Evolutionary conservation across 441 rosid species (phyloP), one percentile per base, ranked within the genome.

Genomic region (Populus hybrid): DNA sequence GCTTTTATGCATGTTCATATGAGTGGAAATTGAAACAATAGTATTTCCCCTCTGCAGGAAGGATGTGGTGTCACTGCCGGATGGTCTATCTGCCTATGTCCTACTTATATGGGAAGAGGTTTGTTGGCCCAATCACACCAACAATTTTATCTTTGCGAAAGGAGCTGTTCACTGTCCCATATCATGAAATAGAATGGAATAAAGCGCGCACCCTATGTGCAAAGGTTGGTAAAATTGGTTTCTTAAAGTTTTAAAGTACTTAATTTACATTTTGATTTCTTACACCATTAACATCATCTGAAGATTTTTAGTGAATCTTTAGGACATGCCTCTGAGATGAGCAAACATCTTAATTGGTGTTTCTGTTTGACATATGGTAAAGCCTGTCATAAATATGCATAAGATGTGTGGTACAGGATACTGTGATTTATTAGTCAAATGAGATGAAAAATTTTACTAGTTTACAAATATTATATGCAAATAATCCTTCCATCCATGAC

Each of bases 71-170:
- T 45, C 95, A 90, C 73, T 83, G 88, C 59, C 83, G 95, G 12
- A 89, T 91, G 93, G 91, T 91, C 38, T 93, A 90, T 81, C 83
- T 93, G 68, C 88, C 93, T 0, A 91, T 89, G 94, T 93, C 94
- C 5, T 91, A 87, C 61, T 82, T 93, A 66, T 91, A 91, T 68
- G 97, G 87, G 16, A 91, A 82, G 76, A 87, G 90, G 71, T 91
- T 88, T 68, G 90, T 90, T 59, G 91, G 89, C 1, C 85, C 84
- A 12, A 82, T 84, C 70, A 90, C 84, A 33, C 82, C 87, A 10
- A 76, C 84, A 12, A 75, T 90, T 38, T 12, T 88, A 21, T 90
- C 95, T 14, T 87, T 93, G 40, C 80, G 97, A 74, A 80, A 78
- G 64, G 97, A 93, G 80, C 86, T 93, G 2, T 88, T 87, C 78